Evolutionary conservation across 371 early-diverging fungal species (phyloP), one percentile per base, ranked within the genome.

Genomic region (Haplosporangium sp.): DNA sequence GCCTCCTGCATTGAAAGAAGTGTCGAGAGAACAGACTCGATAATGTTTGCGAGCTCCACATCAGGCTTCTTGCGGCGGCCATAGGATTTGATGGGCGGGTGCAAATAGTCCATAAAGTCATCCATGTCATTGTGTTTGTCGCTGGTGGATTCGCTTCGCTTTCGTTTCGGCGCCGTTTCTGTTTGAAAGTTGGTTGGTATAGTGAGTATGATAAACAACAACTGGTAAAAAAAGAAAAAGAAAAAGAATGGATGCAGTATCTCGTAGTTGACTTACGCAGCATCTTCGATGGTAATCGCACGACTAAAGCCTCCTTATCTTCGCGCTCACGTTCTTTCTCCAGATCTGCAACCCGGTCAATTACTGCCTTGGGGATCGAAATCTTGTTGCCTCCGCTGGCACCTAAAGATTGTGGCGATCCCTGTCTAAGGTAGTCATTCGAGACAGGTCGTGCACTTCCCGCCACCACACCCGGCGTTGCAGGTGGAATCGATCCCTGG

Each of bases 51-150:
- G 41, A 80, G 56, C 46, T 74, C 72, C 6, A 80, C 75, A 38
- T 80, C 80, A 3, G 74, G 64, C 55, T 73, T 74, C 65, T 74
- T 81, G 37, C 71, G 74, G 18, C 80, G 75, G 42, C 79, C 79
- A 41, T 71, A 72, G 9, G 72, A 68, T 43, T 77, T 72, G 38
- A 61, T 58, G 13, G 73, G 73, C 1, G 65, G 67, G 59, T 70
- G 62, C 11, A 62, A 20, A 40, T 69, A 77, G 14, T 68, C 71
- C 46, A 51, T 50, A 65, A 67, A 64, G 50, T 76, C 67, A 4
- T 72, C 77, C 55, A 65, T 6, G 10, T 58, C 76, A 5, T 55
- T 68, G 23, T 69, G 54, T 40, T 59, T 47, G 13, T 67, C 64
- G 14, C 64, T 69, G 0, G 64, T 55, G 12, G 69, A 79, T 41